Conservation (phyloP, 2,329 filamentous ascomycete genomes). For the Plectosphaerella cucumerina region DNA sequence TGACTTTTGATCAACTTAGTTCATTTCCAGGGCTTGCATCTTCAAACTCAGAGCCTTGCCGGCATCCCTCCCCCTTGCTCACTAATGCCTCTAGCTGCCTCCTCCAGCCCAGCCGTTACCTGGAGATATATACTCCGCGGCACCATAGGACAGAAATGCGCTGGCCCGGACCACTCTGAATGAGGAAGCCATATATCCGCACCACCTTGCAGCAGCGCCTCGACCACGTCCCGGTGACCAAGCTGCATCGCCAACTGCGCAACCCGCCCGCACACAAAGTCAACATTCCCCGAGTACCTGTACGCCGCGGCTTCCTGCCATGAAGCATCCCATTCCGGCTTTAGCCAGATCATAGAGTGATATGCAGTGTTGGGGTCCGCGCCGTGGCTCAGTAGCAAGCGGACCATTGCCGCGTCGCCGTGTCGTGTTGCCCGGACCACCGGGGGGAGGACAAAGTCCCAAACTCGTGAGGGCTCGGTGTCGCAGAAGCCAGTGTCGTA, state of each 20-base stretch:
- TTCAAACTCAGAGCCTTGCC: too few relatives aligned
- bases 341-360: neutral
- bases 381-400: constrained; percentile 1
- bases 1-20: too few relatives aligned
- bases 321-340: neutral
- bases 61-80: too few relatives aligned
- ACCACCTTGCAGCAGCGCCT: constrained; percentile 1
- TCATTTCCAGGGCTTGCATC: too few relatives aligned
- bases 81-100: neutral
- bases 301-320: neutral
- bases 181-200: constrained; percentile 2
- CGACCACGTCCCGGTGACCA: constrained; percentile 1
- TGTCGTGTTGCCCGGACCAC: neutral
- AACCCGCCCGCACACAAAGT: neutral
- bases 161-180: neutral
- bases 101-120: constrained; percentile 1
- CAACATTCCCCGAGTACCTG: neutral
- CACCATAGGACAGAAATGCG: neutral
- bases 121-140: neutral
- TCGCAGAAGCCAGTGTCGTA: neutral
- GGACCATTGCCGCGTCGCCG: constrained; percentile 1
- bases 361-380: constrained; percentile 2
- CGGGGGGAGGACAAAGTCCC: neutral
- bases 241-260: constrained; percentile 2
- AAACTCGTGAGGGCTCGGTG: too few relatives aligned